phyloP scores from a whole-genome alignment of 371 early-diverging fungal species.

The Choanephora cucurbitarum region DNA sequence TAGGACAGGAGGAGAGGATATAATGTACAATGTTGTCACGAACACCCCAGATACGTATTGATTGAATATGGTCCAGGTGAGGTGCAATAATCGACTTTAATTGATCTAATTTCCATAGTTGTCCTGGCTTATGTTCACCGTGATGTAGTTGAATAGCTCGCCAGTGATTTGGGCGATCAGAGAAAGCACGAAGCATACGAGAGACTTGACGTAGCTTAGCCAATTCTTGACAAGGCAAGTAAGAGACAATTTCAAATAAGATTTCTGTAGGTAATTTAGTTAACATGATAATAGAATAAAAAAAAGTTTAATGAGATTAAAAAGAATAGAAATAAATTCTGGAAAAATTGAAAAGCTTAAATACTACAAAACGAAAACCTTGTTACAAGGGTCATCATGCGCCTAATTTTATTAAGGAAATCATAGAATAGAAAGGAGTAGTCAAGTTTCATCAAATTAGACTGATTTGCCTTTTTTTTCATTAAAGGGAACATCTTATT shows the following conservation, averaged over 20 bases:
- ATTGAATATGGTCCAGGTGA: constrained; percentile 27
- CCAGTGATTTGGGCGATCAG: constrained; percentile 23
- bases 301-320: constrained; percentile 6
- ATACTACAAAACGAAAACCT: too few relatives aligned
- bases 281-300: not conserved
- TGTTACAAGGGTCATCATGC: constrained; percentile 2
- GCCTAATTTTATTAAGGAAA: constrained; percentile 16
- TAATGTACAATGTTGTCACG: constrained; percentile 33
- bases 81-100: constrained; percentile 24
- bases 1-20: constrained; percentile 27
- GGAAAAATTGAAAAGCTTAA: too few relatives aligned
- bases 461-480: not conserved
- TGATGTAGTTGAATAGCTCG: constrained; percentile 7
- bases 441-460: constrained; percentile 5
- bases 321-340: constrained; percentile 2
- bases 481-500: too few relatives aligned
- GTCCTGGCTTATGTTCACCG: not conserved
- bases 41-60: constrained; percentile 30
- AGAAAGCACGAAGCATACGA: constrained; percentile 13
- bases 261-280: constrained; percentile 27
- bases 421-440: constrained; percentile 1
- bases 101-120: constrained; percentile 26
- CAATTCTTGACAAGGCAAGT: constrained; percentile 22
- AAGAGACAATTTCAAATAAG: constrained; percentile 12
- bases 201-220: constrained; percentile 16